Conservation (phyloP, 1,284 basidiomycete species). For the Melanopsichium pennsylvanicum region DNA sequence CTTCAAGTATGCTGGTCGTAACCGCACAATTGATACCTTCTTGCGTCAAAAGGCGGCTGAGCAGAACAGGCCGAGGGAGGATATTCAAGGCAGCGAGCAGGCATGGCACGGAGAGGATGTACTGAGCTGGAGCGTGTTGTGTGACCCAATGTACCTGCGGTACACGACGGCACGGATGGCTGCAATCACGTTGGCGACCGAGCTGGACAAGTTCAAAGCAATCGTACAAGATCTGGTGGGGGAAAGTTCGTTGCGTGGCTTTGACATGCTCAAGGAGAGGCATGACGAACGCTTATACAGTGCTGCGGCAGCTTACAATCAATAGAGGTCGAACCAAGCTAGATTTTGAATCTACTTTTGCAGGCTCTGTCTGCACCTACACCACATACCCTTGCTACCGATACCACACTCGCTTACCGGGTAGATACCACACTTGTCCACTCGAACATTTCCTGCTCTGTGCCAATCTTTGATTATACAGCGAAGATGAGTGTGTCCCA, state of each 20-base stretch:
- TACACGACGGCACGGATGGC: constrained; percentile 50
- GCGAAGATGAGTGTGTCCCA: no score
- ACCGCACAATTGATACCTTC: constrained; percentile 22
- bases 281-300: constrained; percentile 27
- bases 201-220: constrained; percentile 49
- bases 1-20: constrained; percentile 26
- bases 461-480: no score
- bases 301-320: background rate
- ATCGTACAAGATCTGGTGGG: constrained; percentile 48
- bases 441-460: no score
- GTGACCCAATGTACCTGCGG: constrained; percentile 48
- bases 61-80: background rate
- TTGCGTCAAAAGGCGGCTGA: constrained; percentile 9
- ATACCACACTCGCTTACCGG: no score
- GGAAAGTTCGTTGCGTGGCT: constrained; percentile 36
- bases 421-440: no score
- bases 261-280: constrained; percentile 36
- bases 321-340: background rate
- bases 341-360: no score
- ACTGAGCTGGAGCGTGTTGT: constrained; percentile 37
- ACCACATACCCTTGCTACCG: no score
- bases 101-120: constrained; percentile 11
- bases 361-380: no score
- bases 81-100: background rate
- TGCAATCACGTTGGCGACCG: constrained; percentile 29